phyloP scores from a whole-genome alignment of 1,139 yeast species.

The Saccharomyces hybrid region DNA sequence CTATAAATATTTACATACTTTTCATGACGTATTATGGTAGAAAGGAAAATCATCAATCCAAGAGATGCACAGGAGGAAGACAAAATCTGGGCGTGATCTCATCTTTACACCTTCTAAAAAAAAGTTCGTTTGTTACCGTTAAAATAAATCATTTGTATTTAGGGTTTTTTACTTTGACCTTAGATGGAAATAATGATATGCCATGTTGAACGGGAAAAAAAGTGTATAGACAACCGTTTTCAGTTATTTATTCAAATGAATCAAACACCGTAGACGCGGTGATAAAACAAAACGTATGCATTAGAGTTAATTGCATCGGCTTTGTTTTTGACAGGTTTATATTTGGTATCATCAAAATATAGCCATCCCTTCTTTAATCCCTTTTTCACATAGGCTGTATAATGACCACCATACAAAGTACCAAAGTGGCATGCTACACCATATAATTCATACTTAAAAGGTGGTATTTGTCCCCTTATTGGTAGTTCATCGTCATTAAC shows the following conservation, averaged over 20 bases:
- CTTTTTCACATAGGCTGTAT: conserved; percentile 75
- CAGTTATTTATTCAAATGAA: not conserved
- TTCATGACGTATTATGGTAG: not conserved
- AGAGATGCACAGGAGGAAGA: not conserved
- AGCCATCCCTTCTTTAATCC: conserved; percentile 39
- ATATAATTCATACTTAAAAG: conserved; percentile 68
- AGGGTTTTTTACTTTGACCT: not conserved
- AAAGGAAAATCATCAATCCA: not conserved
- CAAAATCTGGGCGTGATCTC: not conserved
- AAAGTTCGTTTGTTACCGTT: not conserved
- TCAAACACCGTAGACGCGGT: conserved; percentile 20
- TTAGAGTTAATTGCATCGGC: conserved; percentile 36
- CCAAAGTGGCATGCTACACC: conserved; percentile 92
- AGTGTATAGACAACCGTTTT: not conserved
- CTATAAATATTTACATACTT: not conserved
- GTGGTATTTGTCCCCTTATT: conserved; percentile 66
- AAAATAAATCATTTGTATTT: not conserved
- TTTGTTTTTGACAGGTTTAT: conserved; percentile 23
- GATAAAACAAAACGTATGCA: conserved; percentile 73
- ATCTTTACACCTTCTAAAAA: not conserved
- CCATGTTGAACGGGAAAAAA: not conserved
- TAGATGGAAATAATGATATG: not conserved
- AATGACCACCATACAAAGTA: conserved; percentile 78
- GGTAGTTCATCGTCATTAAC: conserved; percentile 41
- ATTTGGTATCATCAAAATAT: conserved; percentile 30